Percentiles rank a stretch among this genome's conserved stretches.
Conservation (phyloP, 2,329 filamentous ascomycete species). For the Aspergillus pseudoterreus region DNA sequence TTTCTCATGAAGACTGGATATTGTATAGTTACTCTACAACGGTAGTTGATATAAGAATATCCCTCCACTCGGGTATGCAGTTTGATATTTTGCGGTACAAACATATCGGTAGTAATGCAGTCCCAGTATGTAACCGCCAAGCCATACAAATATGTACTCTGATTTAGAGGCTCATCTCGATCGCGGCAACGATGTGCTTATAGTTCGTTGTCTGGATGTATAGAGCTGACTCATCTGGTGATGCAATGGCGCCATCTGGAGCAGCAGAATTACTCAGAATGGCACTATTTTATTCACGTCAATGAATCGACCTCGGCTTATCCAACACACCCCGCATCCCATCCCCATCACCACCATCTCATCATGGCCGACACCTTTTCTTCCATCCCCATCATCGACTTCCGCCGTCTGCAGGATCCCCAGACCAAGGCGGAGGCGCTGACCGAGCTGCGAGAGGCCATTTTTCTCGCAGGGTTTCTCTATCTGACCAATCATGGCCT, state of each 20-base stretch:
- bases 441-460: conserved; percentile 25
- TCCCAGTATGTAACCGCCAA: too few species aligned
- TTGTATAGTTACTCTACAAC: too few species aligned
- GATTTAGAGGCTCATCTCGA: too few species aligned
- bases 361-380: conserved; percentile 25
- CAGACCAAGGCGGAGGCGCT: conserved; percentile 23
- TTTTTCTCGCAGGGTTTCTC: conserved; percentile 34
- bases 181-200: too few species aligned
- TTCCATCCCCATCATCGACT: conserved; percentile 30
- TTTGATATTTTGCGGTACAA: too few species aligned
- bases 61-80: too few species aligned
- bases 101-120: too few species aligned
- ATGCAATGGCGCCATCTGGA: not conserved
- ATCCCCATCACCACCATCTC: not conserved
- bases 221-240: not conserved
- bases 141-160: too few species aligned
- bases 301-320: not conserved
- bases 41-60: too few species aligned
- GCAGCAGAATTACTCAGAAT: not conserved
- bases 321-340: not conserved
- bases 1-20: too few species aligned
- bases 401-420: conserved; percentile 20
- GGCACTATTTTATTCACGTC: not conserved
- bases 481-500: conserved; percentile 34
- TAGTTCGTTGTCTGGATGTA: too few species aligned